Evolutionary conservation across 75 land plant species (phyloP).

Genomic region (Chamaecyparis obtusa): DNA sequence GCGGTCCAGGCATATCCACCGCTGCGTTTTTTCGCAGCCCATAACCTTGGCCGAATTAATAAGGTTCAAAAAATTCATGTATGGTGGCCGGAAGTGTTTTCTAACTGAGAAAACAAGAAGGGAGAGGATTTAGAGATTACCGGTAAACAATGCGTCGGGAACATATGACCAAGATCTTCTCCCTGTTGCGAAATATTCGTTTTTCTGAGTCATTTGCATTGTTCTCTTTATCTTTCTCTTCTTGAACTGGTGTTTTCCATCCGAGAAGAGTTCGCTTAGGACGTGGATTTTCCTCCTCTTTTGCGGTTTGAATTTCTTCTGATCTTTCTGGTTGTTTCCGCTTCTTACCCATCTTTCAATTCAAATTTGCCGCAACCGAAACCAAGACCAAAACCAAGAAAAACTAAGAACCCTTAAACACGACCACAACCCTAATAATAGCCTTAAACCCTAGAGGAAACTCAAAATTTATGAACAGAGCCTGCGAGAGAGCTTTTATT

Average conservation of each 20-base stretch:
- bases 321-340: slow-evolving; percentile 45
- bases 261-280: slow-evolving; percentile 77
- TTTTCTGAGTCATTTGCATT: neutral
- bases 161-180: slow-evolving; percentile 89
- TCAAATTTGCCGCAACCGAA: no score
- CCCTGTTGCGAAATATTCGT: slow-evolving; percentile 72
- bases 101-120: neutral
- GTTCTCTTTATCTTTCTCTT: slow-evolving; percentile 12
- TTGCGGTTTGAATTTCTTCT: slow-evolving; percentile 2
- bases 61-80: neutral
- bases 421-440: neutral
- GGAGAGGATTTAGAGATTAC: slow-evolving; percentile 19
- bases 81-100: neutral
- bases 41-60: neutral
- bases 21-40: neutral
- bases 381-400: neutral
- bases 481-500: no score
- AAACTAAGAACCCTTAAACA: no score
- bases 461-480: no score
- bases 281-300: slow-evolving; percentile 35
- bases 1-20: neutral
- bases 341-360: slow-evolving; percentile 74
- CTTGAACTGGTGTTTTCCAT: slow-evolving; percentile 34
- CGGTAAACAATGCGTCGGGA: slow-evolving; percentile 88
- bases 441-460: no score